Base-by-base conservation (phyloP, 257 asterid genomes). In the Solanum microdontum region DNA sequence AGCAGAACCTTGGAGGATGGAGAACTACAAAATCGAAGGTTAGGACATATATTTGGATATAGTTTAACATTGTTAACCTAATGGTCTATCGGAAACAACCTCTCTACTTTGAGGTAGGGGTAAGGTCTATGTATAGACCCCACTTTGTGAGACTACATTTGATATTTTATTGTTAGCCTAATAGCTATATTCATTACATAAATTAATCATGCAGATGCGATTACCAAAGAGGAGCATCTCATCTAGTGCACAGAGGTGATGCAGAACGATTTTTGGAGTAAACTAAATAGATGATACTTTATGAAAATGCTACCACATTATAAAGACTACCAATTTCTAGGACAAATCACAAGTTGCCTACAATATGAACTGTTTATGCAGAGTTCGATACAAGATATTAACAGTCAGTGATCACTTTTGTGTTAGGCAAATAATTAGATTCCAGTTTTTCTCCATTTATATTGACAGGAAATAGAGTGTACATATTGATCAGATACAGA, bases 21-120 rank as follows among this genome's bases (percentile, higher is more conserved):
- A 93, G 96, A 91, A 92, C 90, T 85, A 92, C 94, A 11, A 94
- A 92, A 89, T 93, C 98, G 70, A 92, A 94, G 95, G 98, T 94
- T 76, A 88, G 90, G 82, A 68, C 62, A 24, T 36, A 72, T 85
- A 6, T 84, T 11, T 36, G 5, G 66, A 83, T 68, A 68, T 86
- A 5, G 82, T 83, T 9, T 17, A 23, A 64, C 32, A 1, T 39
- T 60, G 23, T 82, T 28, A 55, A n/a, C 48, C 43, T 23, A 76
- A 51, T 62, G 28, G 14, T n/a, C 3, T 62, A n/a, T 62, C 0
- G 30, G 14, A 62, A 62, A 3, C 15, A 62, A 8, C 15, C 30
- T 62, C 30, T 62, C 30, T 62, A 62, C 70, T 5, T 23, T 62
- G 70, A 62, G 70, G 7, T n/a, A 62, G 70, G 30, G 30, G 30